A percentile compares a stretch with the other conserved stretches of the same genome.
phyloP scores from a whole-genome alignment of 2,329 filamentous ascomycete species.

The Nemania serpens region DNA sequence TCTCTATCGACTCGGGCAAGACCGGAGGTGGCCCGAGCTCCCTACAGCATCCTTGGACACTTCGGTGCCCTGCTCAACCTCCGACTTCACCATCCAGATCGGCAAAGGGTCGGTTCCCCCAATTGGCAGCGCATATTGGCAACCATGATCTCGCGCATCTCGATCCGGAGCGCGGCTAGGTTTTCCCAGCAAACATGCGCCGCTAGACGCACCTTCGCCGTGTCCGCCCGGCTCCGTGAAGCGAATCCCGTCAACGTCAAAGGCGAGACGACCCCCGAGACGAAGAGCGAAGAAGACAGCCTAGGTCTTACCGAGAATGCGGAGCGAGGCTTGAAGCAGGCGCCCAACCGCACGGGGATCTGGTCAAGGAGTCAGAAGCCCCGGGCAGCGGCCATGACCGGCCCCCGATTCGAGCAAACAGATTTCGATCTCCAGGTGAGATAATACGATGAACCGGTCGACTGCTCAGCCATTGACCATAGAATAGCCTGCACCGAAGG shows the following conservation, averaged over 20 bases:
- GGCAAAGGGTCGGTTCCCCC: constrained; percentile 27
- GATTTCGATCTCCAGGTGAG: constrained; percentile 89
- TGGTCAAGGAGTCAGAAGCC: constrained; percentile 90
- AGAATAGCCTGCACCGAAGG: constrained; percentile 78
- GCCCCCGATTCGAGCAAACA: constrained; percentile 96
- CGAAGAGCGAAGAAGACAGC: constrained; percentile 47
- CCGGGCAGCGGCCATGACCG: constrained; percentile 82
- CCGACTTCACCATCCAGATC: constrained; percentile 22
- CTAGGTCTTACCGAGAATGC: constrained; percentile 46
- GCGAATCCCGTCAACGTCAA: constrained; percentile 47
- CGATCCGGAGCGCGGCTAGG: constrained; percentile 47
- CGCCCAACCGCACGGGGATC: constrained; percentile 79
- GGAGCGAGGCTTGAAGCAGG: constrained; percentile 66
- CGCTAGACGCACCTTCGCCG: constrained; percentile 53
- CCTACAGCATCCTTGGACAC: constrained; percentile 19
- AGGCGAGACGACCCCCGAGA: constrained; percentile 49
- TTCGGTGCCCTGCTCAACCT: constrained; percentile 31
- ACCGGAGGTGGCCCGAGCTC: constrained; percentile 31
- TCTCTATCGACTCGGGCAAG: background rate
- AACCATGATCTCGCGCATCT: constrained; percentile 53
- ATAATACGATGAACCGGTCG: constrained; percentile 15
- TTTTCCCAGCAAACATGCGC: constrained; percentile 52
- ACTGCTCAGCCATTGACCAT: constrained; percentile 38
- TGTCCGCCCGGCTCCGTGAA: constrained; percentile 54
- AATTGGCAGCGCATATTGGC: constrained; percentile 47